These are phyloP conservation scores for Carex parvula DNA, from an alignment of 176 grass and related monocot species.

Conservation along the genomic window DNA sequence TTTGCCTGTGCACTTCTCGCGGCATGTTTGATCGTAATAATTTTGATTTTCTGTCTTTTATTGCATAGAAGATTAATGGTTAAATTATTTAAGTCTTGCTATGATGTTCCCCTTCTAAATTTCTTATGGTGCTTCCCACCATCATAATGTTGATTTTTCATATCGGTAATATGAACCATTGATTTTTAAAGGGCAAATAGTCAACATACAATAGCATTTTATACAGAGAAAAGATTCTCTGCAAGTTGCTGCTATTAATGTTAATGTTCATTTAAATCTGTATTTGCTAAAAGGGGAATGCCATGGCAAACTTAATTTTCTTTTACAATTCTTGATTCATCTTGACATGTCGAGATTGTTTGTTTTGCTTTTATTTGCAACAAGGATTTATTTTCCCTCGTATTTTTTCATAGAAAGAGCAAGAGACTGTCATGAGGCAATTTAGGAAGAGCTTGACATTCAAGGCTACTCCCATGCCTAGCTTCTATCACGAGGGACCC, in stretches of 20 bases:
- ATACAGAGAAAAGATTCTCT: no score
- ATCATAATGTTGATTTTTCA: no score
- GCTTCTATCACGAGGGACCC: constrained; percentile 95
- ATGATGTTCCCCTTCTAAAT: no score
- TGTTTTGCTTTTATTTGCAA: background rate
- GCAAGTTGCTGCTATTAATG: no score
- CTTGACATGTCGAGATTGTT: background rate
- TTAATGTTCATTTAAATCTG: no score
- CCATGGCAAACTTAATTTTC: background rate
- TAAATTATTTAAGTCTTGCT: background rate
- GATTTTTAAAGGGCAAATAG: no score
- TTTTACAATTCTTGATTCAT: background rate
- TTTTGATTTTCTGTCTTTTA: background rate
- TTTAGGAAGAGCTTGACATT: constrained; percentile 86
- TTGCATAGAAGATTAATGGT: background rate
- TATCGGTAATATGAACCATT: no score
- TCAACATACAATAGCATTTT: no score
- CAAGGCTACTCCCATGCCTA: constrained; percentile 89
- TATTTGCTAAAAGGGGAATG: no score
- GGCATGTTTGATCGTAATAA: background rate
- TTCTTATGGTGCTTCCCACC: no score
- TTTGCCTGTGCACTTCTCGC: background rate
- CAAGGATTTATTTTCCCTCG: background rate
- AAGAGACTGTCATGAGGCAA: constrained; percentile 75
- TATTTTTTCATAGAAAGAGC: constrained; percentile 58